Conservation (phyloP, 306 rosid species). For the Prunus mume region DNA sequence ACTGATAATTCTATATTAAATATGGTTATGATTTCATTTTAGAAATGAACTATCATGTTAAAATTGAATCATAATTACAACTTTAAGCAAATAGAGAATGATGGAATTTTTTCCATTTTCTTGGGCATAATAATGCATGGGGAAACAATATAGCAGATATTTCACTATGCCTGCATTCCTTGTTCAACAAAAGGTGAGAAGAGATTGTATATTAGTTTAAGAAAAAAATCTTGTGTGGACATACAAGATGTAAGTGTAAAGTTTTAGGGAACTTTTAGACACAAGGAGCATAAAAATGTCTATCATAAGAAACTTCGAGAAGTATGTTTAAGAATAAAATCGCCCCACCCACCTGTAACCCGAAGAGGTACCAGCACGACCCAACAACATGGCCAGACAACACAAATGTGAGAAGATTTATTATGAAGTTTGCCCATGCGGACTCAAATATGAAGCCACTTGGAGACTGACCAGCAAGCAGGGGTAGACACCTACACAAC, state of each 20-base stretch:
- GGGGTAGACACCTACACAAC: slow-evolving; percentile 59
- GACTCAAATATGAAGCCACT: slow-evolving; percentile 79
- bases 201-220: neutral
- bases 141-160: neutral
- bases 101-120: neutral
- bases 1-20: neutral
- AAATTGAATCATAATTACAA: neutral
- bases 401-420: slow-evolving; percentile 70
- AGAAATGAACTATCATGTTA: neutral
- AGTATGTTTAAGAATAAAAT: neutral
- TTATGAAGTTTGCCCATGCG: slow-evolving; percentile 70
- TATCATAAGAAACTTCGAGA: neutral
- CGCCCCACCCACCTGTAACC: slow-evolving; percentile 56
- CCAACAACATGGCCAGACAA: slow-evolving; percentile 77
- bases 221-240: neutral
- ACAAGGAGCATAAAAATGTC: neutral
- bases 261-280: neutral
- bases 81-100: neutral
- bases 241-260: neutral
- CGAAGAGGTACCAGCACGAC: slow-evolving; percentile 80
- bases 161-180: neutral
- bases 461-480: slow-evolving; percentile 64
- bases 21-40: neutral
- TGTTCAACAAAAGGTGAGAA: no score
- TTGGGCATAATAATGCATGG: neutral